These are phyloP conservation scores for Senecio squalidus DNA, from an alignment of 140 eudicot species.

Conservation along the genomic window DNA sequence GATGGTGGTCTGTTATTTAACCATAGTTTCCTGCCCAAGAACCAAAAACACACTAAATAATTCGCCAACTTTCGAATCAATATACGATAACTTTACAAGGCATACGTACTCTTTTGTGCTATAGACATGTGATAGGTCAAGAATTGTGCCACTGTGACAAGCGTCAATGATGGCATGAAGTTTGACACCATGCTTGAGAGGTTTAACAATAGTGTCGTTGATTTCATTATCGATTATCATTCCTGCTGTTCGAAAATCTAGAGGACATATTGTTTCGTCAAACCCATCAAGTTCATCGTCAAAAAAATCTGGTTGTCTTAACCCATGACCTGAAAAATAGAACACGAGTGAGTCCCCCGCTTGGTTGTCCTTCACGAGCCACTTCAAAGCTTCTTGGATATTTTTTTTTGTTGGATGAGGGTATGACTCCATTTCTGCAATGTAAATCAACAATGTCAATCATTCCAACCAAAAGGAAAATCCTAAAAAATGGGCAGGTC, in stretches of 20 bases:
- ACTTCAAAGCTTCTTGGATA: conserved; percentile 56
- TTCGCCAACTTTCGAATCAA: too few species aligned
- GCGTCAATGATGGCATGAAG: conserved; percentile 80
- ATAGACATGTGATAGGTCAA: conserved; percentile 47
- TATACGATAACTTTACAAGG: too few species aligned
- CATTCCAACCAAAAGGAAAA: background rate
- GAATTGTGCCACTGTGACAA: conserved; percentile 83
- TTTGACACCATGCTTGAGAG: conserved; percentile 54
- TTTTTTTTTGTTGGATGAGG: conserved; percentile 60
- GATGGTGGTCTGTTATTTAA: conserved; percentile 49
- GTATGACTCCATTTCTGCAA: conserved; percentile 46
- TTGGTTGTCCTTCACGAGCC: conserved; percentile 58
- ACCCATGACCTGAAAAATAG: conserved; percentile 81
- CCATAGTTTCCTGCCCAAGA: conserved; percentile 40
- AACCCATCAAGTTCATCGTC: conserved; percentile 74
- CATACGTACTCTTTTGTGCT: conserved; percentile 43
- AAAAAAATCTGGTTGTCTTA: conserved; percentile 50
- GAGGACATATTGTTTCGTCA: conserved; percentile 76
- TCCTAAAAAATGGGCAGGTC: background rate
- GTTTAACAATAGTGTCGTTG: conserved; percentile 59
- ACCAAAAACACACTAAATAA: conserved; percentile 9
- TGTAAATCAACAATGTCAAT: background rate
- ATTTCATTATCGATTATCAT: conserved; percentile 60
- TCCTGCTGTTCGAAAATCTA: conserved; percentile 69
- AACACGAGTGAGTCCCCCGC: conserved; percentile 76